Conservation (phyloP, 495 filamentous ascomycete species). For the Penicillium paxilli region DNA sequence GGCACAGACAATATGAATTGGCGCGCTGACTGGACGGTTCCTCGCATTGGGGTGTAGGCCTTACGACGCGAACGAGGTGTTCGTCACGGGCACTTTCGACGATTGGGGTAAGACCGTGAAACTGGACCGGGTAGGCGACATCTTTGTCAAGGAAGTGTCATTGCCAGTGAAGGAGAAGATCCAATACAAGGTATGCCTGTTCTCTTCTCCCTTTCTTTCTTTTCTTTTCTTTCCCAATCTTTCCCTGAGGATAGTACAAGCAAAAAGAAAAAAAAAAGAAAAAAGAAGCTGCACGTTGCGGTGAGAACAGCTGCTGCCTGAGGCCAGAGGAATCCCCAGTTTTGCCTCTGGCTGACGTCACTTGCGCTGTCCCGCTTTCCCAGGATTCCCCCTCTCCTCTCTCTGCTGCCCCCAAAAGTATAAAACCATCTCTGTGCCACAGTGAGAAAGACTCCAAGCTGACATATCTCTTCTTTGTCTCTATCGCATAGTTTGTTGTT, state of each 20-base stretch:
- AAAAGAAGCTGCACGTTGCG: slow-evolving; percentile 13
- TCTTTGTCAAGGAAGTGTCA: slow-evolving; percentile 75
- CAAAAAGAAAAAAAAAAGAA: too few relatives aligned
- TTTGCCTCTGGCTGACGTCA: slow-evolving; percentile 37
- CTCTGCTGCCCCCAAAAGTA: too few relatives aligned
- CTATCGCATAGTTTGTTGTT: slow-evolving; percentile 75
- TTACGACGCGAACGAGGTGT: slow-evolving; percentile 78
- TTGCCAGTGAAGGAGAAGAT: slow-evolving; percentile 69
- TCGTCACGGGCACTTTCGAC: slow-evolving; percentile 95
- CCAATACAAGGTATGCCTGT: slow-evolving; percentile 73
- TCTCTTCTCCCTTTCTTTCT: slow-evolving; percentile 1
- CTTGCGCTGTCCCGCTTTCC: slow-evolving; percentile 11
- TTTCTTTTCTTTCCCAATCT: slow-evolving; percentile 5
- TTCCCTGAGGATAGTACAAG: not conserved
- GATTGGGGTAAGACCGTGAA: slow-evolving; percentile 83
- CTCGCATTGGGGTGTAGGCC: slow-evolving; percentile 54
- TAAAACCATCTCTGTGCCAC: slow-evolving; percentile 19
- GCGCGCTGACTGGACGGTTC: slow-evolving; percentile 34
- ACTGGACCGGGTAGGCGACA: slow-evolving; percentile 69
- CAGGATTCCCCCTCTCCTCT: too few relatives aligned
- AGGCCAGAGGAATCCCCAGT: slow-evolving; percentile 11
- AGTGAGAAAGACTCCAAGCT: slow-evolving; percentile 6
- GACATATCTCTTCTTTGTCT: too few relatives aligned
- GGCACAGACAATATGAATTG: slow-evolving; percentile 17
- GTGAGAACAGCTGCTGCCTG: slow-evolving; percentile 16